phyloP scores from a whole-genome alignment of 306 rosid genomes.

The Begonia loranthoides region DNA sequence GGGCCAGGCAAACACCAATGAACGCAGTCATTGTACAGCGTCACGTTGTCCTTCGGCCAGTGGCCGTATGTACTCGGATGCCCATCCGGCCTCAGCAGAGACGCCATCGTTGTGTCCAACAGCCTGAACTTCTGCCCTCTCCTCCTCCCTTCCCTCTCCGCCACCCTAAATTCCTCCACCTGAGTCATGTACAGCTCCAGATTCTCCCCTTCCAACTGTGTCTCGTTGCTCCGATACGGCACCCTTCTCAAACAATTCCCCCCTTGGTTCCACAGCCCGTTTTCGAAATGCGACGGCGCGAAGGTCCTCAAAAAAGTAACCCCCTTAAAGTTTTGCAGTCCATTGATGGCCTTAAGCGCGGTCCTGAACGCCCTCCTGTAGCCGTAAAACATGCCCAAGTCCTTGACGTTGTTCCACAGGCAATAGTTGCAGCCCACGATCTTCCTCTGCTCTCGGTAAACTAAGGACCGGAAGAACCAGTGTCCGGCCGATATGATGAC shows the following conservation, averaged over 20 bases:
- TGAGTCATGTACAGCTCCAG: conserved; percentile 73
- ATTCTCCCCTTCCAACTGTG: conserved; percentile 35
- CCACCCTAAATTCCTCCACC: conserved; percentile 53
- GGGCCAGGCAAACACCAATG: conserved; percentile 95
- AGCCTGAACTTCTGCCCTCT: conserved; percentile 49
- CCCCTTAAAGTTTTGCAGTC: conserved; percentile 41
- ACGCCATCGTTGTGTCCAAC: conserved; percentile 53
- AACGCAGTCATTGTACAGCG: conserved; percentile 72
- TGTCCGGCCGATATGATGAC: conserved; percentile 64
- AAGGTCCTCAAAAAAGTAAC: conserved; percentile 49
- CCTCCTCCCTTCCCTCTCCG: conserved; percentile 42
- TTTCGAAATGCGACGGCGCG: conserved; percentile 78
- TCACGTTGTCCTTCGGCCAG: conserved; percentile 63
- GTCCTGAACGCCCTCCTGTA: conserved; percentile 51
- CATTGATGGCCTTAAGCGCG: conserved; percentile 53
- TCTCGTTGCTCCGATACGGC: conserved; percentile 63
- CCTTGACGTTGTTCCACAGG: conserved; percentile 39
- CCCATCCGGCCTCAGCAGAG: conserved; percentile 74
- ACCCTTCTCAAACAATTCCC: conserved; percentile 59
- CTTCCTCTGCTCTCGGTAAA: conserved; percentile 33
- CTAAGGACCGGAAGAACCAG: conserved; percentile 57
- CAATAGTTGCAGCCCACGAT: conserved; percentile 65
- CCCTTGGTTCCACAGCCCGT: conserved; percentile 69
- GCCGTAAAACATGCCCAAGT: conserved; percentile 54
- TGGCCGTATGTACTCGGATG: conserved; percentile 82